Evolutionary conservation across 2,329 filamentous ascomycete genomes (phyloP), one percentile per base, ranked within the genome.

Genomic region (Fusarium sp.): DNA sequence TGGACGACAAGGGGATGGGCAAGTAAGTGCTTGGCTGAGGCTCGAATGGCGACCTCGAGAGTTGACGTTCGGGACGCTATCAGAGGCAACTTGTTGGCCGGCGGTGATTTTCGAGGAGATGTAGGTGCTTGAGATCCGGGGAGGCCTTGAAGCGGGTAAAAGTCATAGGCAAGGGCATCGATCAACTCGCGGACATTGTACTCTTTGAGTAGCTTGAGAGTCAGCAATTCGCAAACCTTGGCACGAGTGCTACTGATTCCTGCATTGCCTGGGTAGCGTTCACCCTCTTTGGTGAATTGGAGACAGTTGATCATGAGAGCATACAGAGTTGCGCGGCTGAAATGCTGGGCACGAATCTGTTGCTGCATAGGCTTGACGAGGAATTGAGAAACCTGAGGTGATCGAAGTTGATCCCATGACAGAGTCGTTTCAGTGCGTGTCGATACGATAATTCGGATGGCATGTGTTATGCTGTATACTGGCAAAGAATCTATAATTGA

Each of bases 351-450:
- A 69, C 92, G 91, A 72, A 98, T 95, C 81, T 96, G 93, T 80
- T 96, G 93, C 82, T 96, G 94, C 86, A 98, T 96, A 5, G 96
- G 96, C 85, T 98, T 98, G 80, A 98, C 89, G 40, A 98, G 88
- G 81, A 98, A 98, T 80, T 97, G 95, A 21, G 95, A 97, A 64
- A 98, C 92, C 81, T 98, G 96, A 6, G 96, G 96, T n/a, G 95
- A 97, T 72, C 95, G 91, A 71, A 98, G 87, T 81, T 98, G 96
- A 73, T 98, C 96, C 95, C 95, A 98, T 21, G 94, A 92, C 57
- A 98, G 85, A 1, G 94, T 96, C 4, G 95, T 98, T 84, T 98
- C 96, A 82, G 94, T 97, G 79, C 93, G 91, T 67, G 94, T 88
- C 74, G 94, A 89, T 68, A 98, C 91, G 64, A 98, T 88, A 60